Evolutionary conservation across 164 flowering plant genomes (phyloP).

Genomic region (Aristolochia fimbriata): DNA sequence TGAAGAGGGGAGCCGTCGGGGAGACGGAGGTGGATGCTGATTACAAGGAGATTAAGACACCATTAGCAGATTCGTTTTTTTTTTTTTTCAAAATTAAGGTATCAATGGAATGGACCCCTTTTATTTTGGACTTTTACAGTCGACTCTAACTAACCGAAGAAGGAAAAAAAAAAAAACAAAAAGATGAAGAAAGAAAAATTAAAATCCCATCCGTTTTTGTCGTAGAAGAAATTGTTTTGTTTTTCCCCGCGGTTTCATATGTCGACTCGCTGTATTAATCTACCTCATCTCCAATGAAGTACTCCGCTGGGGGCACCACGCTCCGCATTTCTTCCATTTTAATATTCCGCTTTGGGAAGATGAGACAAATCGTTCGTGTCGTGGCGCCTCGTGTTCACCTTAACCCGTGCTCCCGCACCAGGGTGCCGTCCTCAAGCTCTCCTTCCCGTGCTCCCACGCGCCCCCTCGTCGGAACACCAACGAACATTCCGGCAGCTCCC

Average conservation of each 20-base stretch:
- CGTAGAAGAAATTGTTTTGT: not conserved
- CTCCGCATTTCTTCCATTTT: constrained; percentile 20
- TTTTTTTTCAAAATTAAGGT: not conserved
- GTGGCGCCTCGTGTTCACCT: constrained; percentile 1
- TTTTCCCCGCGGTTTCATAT: too few species aligned
- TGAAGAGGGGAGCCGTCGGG: constrained; percentile 1
- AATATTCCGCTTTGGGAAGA: not conserved
- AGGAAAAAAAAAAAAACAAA: too few species aligned
- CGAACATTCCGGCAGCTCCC: constrained; percentile 86
- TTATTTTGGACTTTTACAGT: constrained; percentile 17
- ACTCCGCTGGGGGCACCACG: not conserved
- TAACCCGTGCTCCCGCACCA: constrained; percentile 37
- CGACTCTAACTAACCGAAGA: constrained; percentile 10
- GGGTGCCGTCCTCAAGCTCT: constrained; percentile 23
- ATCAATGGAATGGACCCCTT: not conserved
- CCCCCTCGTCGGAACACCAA: constrained; percentile 50
- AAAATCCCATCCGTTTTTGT: not conserved
- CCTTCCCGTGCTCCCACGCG: constrained; percentile 23
- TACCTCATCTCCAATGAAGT: too few species aligned
- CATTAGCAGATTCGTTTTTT: constrained; percentile 1
- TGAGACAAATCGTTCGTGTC: not conserved
- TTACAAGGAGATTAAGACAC: constrained; percentile 23
- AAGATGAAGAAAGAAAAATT: constrained; percentile 2
- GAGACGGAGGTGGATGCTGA: constrained; percentile 4
- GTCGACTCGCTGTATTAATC: too few species aligned